These are phyloP conservation scores for Suhomyces choctaworum DNA, from an alignment of 1,139 yeast genomes.

Conservation along the genomic window DNA sequence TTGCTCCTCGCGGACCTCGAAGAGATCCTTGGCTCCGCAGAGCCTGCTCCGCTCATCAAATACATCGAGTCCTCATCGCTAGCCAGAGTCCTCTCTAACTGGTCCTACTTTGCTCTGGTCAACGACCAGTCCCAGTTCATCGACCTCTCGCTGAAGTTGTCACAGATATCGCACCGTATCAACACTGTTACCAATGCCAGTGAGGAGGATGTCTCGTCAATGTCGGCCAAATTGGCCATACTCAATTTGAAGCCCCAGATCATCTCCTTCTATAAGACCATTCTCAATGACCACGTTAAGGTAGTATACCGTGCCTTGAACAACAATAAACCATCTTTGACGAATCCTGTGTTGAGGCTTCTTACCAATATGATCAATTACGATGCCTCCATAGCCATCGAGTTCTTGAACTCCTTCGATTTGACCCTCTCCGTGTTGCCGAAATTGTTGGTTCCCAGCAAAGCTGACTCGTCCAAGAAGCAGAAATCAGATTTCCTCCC, in stretches of 20 bases:
- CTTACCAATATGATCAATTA: conserved; percentile 54
- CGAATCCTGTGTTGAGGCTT: conserved; percentile 61
- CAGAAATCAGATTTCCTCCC: conserved; percentile 36
- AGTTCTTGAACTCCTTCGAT: conserved; percentile 67
- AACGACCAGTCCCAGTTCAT: conserved; percentile 58
- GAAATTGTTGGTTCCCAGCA: conserved; percentile 58
- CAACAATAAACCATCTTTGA: conserved; percentile 55
- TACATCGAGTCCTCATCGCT: conserved; percentile 23
- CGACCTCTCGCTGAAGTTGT: conserved; percentile 36
- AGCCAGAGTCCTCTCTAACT: conserved; percentile 30
- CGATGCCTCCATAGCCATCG: conserved; percentile 51
- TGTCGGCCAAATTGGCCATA: conserved; percentile 11
- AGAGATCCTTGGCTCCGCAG: conserved; percentile 12
- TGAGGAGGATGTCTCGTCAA: conserved; percentile 17
- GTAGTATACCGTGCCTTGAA: conserved; percentile 69
- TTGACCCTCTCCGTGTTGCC: conserved; percentile 61
- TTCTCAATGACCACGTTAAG: conserved; percentile 58
- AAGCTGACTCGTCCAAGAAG: conserved; percentile 42
- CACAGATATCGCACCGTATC: conserved; percentile 26
- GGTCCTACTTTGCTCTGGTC: conserved; percentile 67
- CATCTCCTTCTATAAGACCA: conserved; percentile 44
- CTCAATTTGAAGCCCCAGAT: conserved; percentile 23
- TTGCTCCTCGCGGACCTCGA: conserved; percentile 20
- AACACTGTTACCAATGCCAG: conserved; percentile 5
- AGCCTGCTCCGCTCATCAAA: conserved; percentile 12